These are phyloP conservation scores for Microthlaspi erraticum DNA, from an alignment of 345 rosid genomes.

Conservation along the genomic window DNA sequence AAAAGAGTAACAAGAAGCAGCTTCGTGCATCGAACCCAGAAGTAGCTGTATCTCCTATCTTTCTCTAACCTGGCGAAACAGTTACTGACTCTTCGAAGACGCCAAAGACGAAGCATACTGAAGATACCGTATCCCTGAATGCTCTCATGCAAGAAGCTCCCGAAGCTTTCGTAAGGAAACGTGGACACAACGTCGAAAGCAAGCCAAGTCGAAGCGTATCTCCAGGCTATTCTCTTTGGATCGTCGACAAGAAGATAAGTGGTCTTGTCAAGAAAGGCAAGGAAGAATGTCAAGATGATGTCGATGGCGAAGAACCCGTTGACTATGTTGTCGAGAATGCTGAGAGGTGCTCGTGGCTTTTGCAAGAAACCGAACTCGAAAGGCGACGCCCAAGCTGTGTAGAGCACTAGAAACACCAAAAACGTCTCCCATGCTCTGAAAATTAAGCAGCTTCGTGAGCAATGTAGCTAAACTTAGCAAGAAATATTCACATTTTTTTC, in stretches of 20 bases:
- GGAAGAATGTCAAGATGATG: slow-evolving; percentile 77
- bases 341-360: slow-evolving; percentile 53
- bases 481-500: not conserved
- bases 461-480: not conserved
- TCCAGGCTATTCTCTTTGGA: slow-evolving; percentile 63
- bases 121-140: slow-evolving; percentile 65
- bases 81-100: slow-evolving; percentile 73
- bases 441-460: not conserved
- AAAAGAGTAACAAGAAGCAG: slow-evolving; percentile 78
- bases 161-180: slow-evolving; percentile 67
- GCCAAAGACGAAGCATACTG: slow-evolving; percentile 92
- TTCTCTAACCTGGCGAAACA: slow-evolving; percentile 84
- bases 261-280: slow-evolving; percentile 72
- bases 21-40: slow-evolving; percentile 69
- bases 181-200: slow-evolving; percentile 70
- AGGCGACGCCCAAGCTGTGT: slow-evolving; percentile 92
- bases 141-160: slow-evolving; percentile 49
- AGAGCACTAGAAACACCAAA: slow-evolving; percentile 74
- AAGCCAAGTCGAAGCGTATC: slow-evolving; percentile 62
- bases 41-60: slow-evolving; percentile 72
- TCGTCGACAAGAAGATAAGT: slow-evolving; percentile 72
- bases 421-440: slow-evolving; percentile 74
- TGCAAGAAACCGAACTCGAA: slow-evolving; percentile 77
- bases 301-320: slow-evolving; percentile 71
- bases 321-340: slow-evolving; percentile 62